phyloP scores from a whole-genome alignment of 106 monocot genomes.

The Cymbidium sinense region DNA sequence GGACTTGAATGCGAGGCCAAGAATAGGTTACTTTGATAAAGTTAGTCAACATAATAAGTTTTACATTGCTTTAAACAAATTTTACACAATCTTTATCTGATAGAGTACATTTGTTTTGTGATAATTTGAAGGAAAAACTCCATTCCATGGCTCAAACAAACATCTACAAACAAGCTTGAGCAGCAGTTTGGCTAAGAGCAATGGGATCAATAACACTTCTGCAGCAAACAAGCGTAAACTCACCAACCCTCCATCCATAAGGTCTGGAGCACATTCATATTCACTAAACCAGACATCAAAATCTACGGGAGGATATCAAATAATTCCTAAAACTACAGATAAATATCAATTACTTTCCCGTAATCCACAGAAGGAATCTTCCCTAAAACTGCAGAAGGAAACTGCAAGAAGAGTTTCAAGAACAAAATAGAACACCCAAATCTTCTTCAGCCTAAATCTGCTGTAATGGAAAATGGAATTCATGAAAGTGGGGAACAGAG shows the following conservation, averaged over 20 bases:
- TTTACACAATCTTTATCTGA: neutral
- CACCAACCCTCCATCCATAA: neutral
- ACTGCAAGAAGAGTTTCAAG: neutral
- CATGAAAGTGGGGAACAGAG: neutral
- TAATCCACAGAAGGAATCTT: neutral
- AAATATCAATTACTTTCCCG: neutral
- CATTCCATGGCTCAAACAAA: neutral
- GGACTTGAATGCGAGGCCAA: conserved; percentile 2
- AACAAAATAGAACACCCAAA: neutral
- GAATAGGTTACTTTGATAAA: conserved; percentile 1
- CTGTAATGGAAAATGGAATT: neutral
- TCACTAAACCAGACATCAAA: neutral
- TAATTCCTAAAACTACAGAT: neutral
- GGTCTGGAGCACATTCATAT: neutral
- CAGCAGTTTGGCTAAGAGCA: neutral
- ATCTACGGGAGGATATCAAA: neutral
- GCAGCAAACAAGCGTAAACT: neutral
- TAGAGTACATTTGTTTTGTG: neutral
- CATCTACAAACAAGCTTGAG: neutral
- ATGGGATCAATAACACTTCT: neutral
- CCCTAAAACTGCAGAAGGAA: neutral
- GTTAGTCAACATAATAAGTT: neutral
- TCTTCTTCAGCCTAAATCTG: neutral
- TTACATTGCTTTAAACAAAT: neutral
- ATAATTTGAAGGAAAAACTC: neutral